Evolutionary conservation across 768 basidiomycete species (phyloP), one percentile per base, ranked within the genome.

Genomic region (Neoboletus magnificus): DNA sequence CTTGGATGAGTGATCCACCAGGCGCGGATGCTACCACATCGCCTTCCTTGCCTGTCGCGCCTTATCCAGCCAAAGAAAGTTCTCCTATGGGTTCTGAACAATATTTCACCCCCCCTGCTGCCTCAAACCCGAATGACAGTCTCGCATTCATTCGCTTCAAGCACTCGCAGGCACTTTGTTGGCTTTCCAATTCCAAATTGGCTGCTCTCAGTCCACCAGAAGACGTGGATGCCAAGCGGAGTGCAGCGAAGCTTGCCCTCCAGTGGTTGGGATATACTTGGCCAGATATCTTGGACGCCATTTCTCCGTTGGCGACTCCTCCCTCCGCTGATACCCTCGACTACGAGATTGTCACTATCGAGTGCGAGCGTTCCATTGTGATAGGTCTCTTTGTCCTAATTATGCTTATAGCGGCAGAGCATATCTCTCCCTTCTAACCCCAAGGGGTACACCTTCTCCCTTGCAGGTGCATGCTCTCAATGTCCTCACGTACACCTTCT

Each of bases 1-100:
- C 86, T 50, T 92, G 90, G 90, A 76, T 78, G 39, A 71, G 77
- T 23, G 58, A 71, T 13, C 85, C 86, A 27, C 85, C 82, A 13
- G 71, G 68, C 37, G 58, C 66, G 5, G 25, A 40, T 25, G 25
- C 40, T 30, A 59, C 69, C 1, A 52, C 65, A 39, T 47, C 62
- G 10, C 25, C 55, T 33, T 59, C 57, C 48, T 27, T n/a, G 16
- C 33, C 2, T 43, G 33, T 4, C 7, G 11, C 40, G 13, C 22
- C 46, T 27, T 23, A 29, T 52, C 16, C 36, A 13, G 33, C 10
- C 15, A 11, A 30, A 42, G n/a, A 45, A 27, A 25, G 29, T n/a
- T 11, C 27, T 44, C 12, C 41, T 25, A 16, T 15, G 29, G 42
- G 1, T 0, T 49, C 30, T 6, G 59, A 45, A 43, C 59, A 50